Evolutionary conservation across 73 alveolate genomes (phyloP).

Genomic region (Symbiodinium pilosum): DNA sequence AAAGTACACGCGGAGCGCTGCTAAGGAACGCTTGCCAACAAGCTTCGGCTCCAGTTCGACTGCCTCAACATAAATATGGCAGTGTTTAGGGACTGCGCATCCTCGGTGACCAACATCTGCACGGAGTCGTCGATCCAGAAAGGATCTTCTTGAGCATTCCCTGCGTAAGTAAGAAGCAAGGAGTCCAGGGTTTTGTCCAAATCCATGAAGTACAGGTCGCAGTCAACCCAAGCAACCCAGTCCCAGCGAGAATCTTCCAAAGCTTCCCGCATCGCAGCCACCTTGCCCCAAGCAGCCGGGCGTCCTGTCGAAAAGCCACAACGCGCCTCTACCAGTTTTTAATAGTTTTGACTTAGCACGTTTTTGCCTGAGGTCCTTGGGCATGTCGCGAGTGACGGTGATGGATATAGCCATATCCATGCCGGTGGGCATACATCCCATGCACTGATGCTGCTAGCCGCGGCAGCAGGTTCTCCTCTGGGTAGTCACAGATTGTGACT

Average conservation of each 20-base stretch:
- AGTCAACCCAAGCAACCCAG: conserved; percentile 80
- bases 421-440: conserved; percentile 66
- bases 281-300: conserved; percentile 86
- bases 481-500: conserved; percentile 69
- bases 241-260: conserved; percentile 39
- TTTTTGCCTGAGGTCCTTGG: neutral
- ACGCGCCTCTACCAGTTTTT: neutral
- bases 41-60: conserved; percentile 31
- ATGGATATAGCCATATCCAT: conserved; percentile 16
- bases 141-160: neutral
- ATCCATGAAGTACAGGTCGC: conserved; percentile 73
- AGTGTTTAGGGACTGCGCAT: conserved; percentile 70
- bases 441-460: conserved; percentile 73
- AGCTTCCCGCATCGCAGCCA: conserved; percentile 29
- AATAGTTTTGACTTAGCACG: too few species aligned
- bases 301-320: conserved; percentile 9
- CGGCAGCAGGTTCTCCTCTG: conserved; percentile 8
- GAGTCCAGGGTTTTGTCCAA: conserved; percentile 41
- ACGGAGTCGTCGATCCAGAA: neutral
- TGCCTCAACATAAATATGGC: conserved; percentile 59
- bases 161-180: neutral
- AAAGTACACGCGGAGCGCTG: neutral
- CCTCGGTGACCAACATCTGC: conserved; percentile 55
- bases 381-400: neutral
- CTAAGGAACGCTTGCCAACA: neutral